Conservation (phyloP, 2,329 filamentous ascomycete genomes). For the Blastomyces gilchristii region DNA sequence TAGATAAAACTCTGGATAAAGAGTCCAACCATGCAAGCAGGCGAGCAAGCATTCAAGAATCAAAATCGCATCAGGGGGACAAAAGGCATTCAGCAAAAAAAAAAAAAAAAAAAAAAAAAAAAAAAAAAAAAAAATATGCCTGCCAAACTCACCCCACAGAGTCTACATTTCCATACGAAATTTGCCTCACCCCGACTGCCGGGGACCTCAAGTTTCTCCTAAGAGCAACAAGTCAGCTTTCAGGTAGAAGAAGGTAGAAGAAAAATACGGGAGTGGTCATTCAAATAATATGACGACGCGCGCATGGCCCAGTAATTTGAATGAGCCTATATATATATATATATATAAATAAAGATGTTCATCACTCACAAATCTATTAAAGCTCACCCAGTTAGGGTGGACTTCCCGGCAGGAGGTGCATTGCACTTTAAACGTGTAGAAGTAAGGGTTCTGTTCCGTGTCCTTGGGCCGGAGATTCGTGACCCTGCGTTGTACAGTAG, state of each 20-base stretch:
- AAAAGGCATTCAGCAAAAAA: too few relatives aligned
- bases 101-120: too few relatives aligned
- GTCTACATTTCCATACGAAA: slow-evolving; percentile 99
- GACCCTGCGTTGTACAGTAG: slow-evolving; percentile 49
- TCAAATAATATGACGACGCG: too few relatives aligned
- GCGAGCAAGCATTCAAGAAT: too few relatives aligned
- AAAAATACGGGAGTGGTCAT: too few relatives aligned
- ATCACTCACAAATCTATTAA: slow-evolving; percentile 69
- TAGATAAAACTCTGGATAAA: neutral
- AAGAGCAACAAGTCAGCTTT: neutral
- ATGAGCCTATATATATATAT: neutral
- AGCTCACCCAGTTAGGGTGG: slow-evolving; percentile 74
- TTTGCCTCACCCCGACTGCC: slow-evolving; percentile 93
- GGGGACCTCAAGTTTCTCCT: slow-evolving; percentile 79
- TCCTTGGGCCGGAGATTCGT: slow-evolving; percentile 82
- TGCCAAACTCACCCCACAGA: slow-evolving; percentile 64
- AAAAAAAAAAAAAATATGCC: too few relatives aligned
- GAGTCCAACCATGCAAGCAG: too few relatives aligned
- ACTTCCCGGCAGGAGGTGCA: slow-evolving; percentile 94
- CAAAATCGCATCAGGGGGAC: too few relatives aligned
- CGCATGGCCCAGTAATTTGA: neutral
- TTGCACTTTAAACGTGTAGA: slow-evolving; percentile 95
- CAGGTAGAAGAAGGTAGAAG: too few relatives aligned
- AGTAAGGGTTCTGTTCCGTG: slow-evolving; percentile 72
- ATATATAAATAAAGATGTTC: neutral